Conservation (phyloP, 1,284 basidiomycete genomes). For the Inonotus obliquus region DNA sequence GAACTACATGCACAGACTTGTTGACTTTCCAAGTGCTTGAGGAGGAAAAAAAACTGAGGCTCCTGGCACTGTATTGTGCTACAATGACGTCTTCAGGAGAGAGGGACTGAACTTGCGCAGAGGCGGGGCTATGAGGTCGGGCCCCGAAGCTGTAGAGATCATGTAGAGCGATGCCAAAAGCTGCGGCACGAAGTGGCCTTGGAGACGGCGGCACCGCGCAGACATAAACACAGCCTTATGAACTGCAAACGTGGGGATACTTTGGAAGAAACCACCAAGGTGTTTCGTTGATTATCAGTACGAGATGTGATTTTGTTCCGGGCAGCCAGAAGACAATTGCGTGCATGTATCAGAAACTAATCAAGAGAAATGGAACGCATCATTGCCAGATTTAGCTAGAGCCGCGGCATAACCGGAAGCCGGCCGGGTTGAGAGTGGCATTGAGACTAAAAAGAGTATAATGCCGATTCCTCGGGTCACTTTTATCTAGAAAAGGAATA, state of each 20-base stretch:
- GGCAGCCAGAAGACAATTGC: too few relatives aligned
- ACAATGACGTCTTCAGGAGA: neutral
- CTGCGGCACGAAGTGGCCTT: neutral
- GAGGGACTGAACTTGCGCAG: neutral
- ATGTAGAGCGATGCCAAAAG: neutral
- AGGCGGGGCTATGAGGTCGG: neutral
- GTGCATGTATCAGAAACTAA: too few relatives aligned
- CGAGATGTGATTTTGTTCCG: too few relatives aligned
- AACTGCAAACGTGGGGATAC: neutral
- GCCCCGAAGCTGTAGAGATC: neutral
- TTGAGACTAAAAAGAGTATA: neutral
- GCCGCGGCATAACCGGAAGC: neutral
- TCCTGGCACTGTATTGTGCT: neutral
- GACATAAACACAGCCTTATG: neutral
- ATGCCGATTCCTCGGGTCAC: neutral
- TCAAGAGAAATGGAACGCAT: too few relatives aligned
- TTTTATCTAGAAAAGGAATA: neutral
- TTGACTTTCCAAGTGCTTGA: too few relatives aligned
- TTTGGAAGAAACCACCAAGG: too few relatives aligned
- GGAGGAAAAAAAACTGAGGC: neutral
- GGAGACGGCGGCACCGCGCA: neutral
- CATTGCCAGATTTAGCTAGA: too few relatives aligned
- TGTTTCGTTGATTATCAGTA: too few relatives aligned
- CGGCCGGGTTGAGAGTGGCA: neutral
- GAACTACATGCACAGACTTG: too few relatives aligned